Conservation (phyloP, 352 stramenopile species). For the Phytophthora macrochlamydospora region DNA sequence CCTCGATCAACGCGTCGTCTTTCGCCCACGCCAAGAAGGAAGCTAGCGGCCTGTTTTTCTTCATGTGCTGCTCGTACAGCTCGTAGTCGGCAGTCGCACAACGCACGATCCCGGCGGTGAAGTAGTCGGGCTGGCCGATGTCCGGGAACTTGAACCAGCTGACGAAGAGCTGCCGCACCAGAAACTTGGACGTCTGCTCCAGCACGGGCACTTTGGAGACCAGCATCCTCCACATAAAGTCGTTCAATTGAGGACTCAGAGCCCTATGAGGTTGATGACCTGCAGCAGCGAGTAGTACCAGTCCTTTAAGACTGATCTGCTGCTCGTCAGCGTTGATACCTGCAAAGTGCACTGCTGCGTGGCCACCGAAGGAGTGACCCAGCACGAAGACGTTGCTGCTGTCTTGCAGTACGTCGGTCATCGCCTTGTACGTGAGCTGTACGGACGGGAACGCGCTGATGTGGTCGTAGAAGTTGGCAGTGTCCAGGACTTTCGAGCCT, state of each 20-base stretch:
- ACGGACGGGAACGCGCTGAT: constrained; percentile 43
- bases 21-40: constrained; percentile 60
- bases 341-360: constrained; percentile 56
- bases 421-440: constrained; percentile 43
- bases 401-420: constrained; percentile 38
- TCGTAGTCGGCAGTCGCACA: constrained; percentile 55
- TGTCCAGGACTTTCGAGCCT: constrained; percentile 44
- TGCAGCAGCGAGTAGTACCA: constrained; percentile 55
- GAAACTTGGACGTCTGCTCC: constrained; percentile 22
- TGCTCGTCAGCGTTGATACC: constrained; percentile 38
- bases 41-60: constrained; percentile 36
- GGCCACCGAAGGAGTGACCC: constrained; percentile 70
- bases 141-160: constrained; percentile 54
- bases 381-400: constrained; percentile 55
- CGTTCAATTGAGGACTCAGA: constrained; percentile 37
- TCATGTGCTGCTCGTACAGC: constrained; percentile 37
- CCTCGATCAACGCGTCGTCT: constrained; percentile 68
- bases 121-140: constrained; percentile 51
- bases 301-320: constrained; percentile 41
- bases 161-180: constrained; percentile 56
- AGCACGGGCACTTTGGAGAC: constrained; percentile 22
- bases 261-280: constrained; percentile 54
- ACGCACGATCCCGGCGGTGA: constrained; percentile 58
- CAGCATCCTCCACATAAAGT: constrained; percentile 39
- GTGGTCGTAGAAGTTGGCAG: constrained; percentile 45